These are phyloP conservation scores for Cunninghamia lanceolata DNA, from an alignment of 75 land plant genomes.

Conservation along the genomic window DNA sequence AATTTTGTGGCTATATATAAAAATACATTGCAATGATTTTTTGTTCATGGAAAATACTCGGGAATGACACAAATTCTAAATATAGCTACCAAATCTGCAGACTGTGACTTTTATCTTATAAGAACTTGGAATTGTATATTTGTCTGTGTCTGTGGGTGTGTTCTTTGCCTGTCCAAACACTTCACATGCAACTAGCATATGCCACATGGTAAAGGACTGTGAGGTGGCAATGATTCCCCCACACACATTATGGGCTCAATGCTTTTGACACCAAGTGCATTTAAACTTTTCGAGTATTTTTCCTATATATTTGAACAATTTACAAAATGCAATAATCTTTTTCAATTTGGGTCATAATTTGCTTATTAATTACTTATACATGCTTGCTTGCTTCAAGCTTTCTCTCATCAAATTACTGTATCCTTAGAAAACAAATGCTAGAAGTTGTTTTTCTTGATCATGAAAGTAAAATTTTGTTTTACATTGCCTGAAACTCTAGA, in stretches of 20 bases:
- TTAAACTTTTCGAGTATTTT: background rate
- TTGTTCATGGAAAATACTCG: background rate
- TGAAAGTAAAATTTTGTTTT: background rate
- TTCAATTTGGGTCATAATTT: background rate
- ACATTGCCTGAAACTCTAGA: background rate
- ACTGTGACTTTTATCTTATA: background rate
- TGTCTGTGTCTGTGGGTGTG: background rate
- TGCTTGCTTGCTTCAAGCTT: background rate
- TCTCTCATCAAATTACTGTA: background rate
- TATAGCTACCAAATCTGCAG: background rate
- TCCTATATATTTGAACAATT: background rate
- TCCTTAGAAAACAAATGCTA: background rate
- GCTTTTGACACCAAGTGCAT: background rate
- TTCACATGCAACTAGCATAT: background rate
- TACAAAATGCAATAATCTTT: background rate
- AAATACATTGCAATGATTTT: background rate
- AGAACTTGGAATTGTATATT: background rate
- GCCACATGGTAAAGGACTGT: background rate
- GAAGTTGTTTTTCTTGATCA: background rate
- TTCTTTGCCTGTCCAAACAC: background rate
- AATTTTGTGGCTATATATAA: background rate
- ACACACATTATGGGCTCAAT: background rate
- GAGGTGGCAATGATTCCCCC: background rate
- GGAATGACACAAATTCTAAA: background rate
- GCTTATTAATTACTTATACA: background rate